Conservation (phyloP, 495 filamentous ascomycete species). For the Hyaloscypha variabilis region DNA sequence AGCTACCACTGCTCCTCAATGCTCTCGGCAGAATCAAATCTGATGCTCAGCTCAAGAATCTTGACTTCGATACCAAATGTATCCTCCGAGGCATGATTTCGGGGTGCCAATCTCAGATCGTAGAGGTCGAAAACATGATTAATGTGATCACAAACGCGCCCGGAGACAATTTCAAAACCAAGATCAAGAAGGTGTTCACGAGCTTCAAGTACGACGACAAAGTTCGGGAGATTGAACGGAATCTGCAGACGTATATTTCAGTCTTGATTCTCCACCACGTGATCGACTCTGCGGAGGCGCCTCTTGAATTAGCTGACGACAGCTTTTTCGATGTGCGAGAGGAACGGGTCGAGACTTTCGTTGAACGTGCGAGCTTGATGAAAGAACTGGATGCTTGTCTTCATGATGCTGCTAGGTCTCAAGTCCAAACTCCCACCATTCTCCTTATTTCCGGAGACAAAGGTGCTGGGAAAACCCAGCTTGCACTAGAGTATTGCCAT, state of each 20-base stretch:
- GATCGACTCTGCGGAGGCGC: conserved; percentile 21
- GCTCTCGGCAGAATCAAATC: conserved; percentile 22
- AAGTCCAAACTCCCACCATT: conserved; percentile 13
- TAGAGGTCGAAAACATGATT: conserved; percentile 25
- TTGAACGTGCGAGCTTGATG: conserved; percentile 20
- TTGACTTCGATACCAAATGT: conserved; percentile 28
- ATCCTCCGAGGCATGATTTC: conserved; percentile 25
- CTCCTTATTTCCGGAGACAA: conserved; percentile 18
- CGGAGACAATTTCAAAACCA: conserved; percentile 23
- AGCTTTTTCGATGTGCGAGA: conserved; percentile 25
- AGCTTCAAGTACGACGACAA: conserved; percentile 27
- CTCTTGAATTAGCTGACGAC: conserved; percentile 7
- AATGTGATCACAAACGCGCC: conserved; percentile 19
- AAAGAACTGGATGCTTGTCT: conserved; percentile 16
- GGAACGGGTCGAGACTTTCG: conserved; percentile 17
- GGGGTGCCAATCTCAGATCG: conserved; percentile 20
- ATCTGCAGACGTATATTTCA: conserved; percentile 27
- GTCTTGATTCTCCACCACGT: conserved; percentile 28
- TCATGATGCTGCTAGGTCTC: conserved; percentile 18
- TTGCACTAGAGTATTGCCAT: conserved; percentile 24
- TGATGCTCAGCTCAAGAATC: conserved; percentile 15
- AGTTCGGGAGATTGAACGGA: conserved; percentile 22
- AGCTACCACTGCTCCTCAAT: conserved; percentile 24
- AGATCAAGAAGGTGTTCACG: conserved; percentile 28
- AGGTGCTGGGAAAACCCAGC: conserved; percentile 23